These are phyloP conservation scores for Trichophyton mentagrophytes DNA, from an alignment of 2,329 filamentous ascomycete species.

Conservation along the genomic window DNA sequence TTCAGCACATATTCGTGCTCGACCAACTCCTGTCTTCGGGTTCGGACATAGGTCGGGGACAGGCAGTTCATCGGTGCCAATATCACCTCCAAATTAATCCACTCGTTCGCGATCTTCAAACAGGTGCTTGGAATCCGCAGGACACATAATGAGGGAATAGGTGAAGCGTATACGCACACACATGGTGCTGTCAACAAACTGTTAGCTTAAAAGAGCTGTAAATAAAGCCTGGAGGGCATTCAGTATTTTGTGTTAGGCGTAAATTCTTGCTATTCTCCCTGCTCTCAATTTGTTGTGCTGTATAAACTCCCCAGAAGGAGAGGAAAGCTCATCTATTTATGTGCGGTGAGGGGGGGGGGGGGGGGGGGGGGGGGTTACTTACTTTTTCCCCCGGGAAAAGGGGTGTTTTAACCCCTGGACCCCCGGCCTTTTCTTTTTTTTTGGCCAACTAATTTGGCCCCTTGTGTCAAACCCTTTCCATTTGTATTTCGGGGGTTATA, in stretches of 20 bases:
- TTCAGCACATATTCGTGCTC: not conserved
- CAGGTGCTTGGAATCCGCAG: not conserved
- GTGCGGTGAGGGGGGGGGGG: not conserved
- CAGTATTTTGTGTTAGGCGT: not conserved
- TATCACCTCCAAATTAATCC: not conserved
- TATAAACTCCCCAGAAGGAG: not conserved
- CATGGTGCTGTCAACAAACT: not conserved
- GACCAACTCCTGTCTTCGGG: not conserved
- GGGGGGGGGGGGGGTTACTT: too few relatives aligned
- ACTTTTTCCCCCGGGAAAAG: too few relatives aligned
- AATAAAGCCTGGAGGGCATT: not conserved
- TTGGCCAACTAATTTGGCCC: too few relatives aligned
- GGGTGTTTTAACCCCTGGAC: too few relatives aligned
- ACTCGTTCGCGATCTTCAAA: not conserved
- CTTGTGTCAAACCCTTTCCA: too few relatives aligned
- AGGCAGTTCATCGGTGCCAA: not conserved
- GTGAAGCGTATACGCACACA: not conserved
- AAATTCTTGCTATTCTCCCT: not conserved
- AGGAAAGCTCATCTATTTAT: not conserved
- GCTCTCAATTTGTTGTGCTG: not conserved
- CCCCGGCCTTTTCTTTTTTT: too few relatives aligned
- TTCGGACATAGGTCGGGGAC: not conserved
- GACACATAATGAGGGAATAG: not conserved
- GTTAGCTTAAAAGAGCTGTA: not conserved
- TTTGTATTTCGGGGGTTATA: too few relatives aligned